Base-by-base conservation (phyloP, 306 rosid genomes). In the Styphnolobium japonicum region DNA sequence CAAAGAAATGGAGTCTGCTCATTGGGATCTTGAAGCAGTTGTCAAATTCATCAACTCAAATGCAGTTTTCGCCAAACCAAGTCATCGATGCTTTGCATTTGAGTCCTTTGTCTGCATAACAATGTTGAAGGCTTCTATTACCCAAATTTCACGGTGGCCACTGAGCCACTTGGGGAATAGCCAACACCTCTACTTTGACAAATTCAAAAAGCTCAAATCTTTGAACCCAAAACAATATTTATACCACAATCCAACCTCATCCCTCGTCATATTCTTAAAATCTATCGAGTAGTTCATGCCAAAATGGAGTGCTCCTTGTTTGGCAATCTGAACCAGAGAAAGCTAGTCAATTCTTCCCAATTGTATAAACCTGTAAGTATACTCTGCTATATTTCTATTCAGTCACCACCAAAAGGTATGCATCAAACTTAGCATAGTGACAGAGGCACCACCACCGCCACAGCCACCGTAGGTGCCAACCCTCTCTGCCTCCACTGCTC, bases 291-390 rank as follows among this genome's bases (percentile, higher is more conserved):
- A 7, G 91, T 92, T 36, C 97, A 94, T 45, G 94, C 97, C 23
- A 94, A 94, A 68, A 95, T 95, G 99, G 99, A 95, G 79, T 92
- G 98, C 43, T 95, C 99, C 10, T 82, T 95, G 6, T 95, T 93
- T 75, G 99, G 99, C 0, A 95, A 93, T 58, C 77, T 93, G 82
- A 95, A 87, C 82, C 94, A 86, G 83, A 87, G 99, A 72, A 95
- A 95, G 82, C 14, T 85, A 0, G 71, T 95, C 33, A 91, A 73
- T 66, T 84, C 96, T 67, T n/a, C n/a, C n/a, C n/a, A n/a, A n/a
- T n/a, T n/a, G n/a, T n/a, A n/a, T n/a, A n/a, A n/a, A n/a, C n/a
- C n/a, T n/a, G n/a, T n/a, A n/a, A n/a, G n/a, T n/a, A n/a, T n/a
- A n/a, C n/a, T n/a, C n/a, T n/a, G n/a, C n/a, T n/a, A n/a, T n/a